These are phyloP conservation scores for Candolleomyces efflorescens DNA, from an alignment of 768 basidiomycete genomes.

Conservation along the genomic window DNA sequence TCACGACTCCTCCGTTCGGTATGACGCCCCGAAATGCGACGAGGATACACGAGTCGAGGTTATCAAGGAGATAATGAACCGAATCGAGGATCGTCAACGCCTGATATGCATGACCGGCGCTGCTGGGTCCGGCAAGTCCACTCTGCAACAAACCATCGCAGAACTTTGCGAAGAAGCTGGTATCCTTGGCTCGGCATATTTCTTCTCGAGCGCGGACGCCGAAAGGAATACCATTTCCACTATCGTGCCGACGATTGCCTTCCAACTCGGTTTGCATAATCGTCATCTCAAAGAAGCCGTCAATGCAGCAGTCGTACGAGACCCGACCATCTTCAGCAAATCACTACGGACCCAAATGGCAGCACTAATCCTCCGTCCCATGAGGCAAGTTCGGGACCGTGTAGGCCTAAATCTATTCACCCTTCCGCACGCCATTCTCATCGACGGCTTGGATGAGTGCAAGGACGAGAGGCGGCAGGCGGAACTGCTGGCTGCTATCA, in stretches of 20 bases:
- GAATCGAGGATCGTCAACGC: not conserved
- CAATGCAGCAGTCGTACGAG: not conserved
- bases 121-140: conserved; percentile 1
- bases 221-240: not conserved
- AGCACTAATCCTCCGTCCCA: not conserved
- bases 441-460: conserved; percentile 6
- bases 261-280: conserved; percentile 3
- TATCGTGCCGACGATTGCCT: conserved; percentile 10
- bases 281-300: not conserved
- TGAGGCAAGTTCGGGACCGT: not conserved
- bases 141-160: conserved; percentile 7
- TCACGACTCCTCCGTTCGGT: not conserved
- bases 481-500: not conserved
- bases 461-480: not conserved
- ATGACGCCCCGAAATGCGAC: not conserved
- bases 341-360: conserved; percentile 3
- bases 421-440: not conserved
- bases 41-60: not conserved
- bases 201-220: conserved; percentile 5
- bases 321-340: not conserved
- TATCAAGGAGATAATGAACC: not conserved
- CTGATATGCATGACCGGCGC: not conserved
- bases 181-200: conserved; percentile 6
- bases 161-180: not conserved
- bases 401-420: too few species aligned